A percentile compares a stretch with the other conserved stretches of the same genome.
These are phyloP conservation scores for Leccinum barrowsii DNA, from an alignment of 768 basidiomycete species.

Conservation along the genomic window DNA sequence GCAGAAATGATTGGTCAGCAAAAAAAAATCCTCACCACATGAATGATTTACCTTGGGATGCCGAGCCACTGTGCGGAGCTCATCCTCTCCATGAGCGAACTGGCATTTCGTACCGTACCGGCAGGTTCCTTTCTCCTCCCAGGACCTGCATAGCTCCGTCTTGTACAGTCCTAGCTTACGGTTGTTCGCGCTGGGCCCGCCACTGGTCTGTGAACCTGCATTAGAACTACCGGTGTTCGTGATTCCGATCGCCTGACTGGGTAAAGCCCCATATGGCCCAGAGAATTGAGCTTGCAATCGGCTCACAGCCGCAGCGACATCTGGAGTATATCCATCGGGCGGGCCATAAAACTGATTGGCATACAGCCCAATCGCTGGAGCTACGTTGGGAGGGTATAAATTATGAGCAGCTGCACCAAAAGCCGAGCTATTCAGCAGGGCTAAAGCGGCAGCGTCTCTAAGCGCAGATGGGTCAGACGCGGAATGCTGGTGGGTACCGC, in stretches of 20 bases:
- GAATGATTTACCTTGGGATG: conserved; percentile 73
- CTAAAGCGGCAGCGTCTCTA: conserved; percentile 66
- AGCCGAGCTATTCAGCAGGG: conserved; percentile 54
- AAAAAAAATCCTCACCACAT: background rate
- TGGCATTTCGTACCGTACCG: conserved; percentile 88
- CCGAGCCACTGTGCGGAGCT: conserved; percentile 76
- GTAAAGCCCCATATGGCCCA: conserved; percentile 51
- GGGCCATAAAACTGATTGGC: conserved; percentile 66
- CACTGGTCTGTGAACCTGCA: conserved; percentile 33
- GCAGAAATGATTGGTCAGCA: conserved; percentile 17
- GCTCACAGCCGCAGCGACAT: conserved; percentile 56
- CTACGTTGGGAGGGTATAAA: conserved; percentile 49
- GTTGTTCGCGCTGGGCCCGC: conserved; percentile 87
- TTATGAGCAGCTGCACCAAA: conserved; percentile 46
- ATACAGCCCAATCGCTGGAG: conserved; percentile 59
- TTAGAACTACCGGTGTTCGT: conserved; percentile 38
- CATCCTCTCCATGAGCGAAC: conserved; percentile 90
- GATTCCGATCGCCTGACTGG: conserved; percentile 42
- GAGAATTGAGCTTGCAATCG: conserved; percentile 55
- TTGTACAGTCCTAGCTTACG: conserved; percentile 89
- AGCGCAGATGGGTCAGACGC: conserved; percentile 77
- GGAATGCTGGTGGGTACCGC: conserved; percentile 75
- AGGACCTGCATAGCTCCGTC: conserved; percentile 85
- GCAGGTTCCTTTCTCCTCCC: conserved; percentile 88
- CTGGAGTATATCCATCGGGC: conserved; percentile 54